Evolutionary conservation across 2,329 filamentous ascomycete genomes (phyloP), one percentile per base, ranked within the genome.

Genomic region (Neofusicoccum umdonicola): DNA sequence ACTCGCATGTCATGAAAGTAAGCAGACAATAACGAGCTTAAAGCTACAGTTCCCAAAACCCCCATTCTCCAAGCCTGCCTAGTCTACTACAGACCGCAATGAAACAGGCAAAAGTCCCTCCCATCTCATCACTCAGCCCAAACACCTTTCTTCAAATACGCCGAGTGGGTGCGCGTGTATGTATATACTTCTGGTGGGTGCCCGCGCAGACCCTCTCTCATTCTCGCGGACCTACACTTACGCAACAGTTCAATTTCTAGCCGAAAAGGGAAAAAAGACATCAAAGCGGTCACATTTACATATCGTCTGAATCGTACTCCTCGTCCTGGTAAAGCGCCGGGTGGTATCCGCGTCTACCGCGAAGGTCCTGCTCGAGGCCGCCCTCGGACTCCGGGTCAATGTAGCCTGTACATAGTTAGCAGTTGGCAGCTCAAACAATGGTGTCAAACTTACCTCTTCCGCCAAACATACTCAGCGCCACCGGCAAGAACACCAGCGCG

Each of bases 401-500:
- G 73, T 97, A 98, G 3, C 94, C 87, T 85, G 68, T 61, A 42
- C n/a, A 63, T 45, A 17, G 41, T 70, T 64, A 69, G 66, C 57
- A n/a, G 42, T 31, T 39, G 11, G 45, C 1, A 13, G 47, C 22
- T 35, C 9, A 44, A 34, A 62, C 8, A 6, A 4, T 4, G 27
- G 12, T 52, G 22, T 15, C 31, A 5, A 52, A 62, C 50, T 73
- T 77, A 87, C 85, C 93, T 69, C 89, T 86, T 1, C 95, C 95
- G 17, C 95, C 95, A 58, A 91, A 84, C 57, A 97, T 82, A 73
- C 91, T 96, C 69, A 99, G 82, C 1, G 91, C 90, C 0, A 98
- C 95, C 0, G 95, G 95, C 71, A 99, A 81, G 76, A 98, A 96
- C 7, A 99, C 85, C 54, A 99, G 82, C 0, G 95, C 92, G 76